phyloP scores from a whole-genome alignment of 208 protist species.

The Wallacemonas rigidus region DNA sequence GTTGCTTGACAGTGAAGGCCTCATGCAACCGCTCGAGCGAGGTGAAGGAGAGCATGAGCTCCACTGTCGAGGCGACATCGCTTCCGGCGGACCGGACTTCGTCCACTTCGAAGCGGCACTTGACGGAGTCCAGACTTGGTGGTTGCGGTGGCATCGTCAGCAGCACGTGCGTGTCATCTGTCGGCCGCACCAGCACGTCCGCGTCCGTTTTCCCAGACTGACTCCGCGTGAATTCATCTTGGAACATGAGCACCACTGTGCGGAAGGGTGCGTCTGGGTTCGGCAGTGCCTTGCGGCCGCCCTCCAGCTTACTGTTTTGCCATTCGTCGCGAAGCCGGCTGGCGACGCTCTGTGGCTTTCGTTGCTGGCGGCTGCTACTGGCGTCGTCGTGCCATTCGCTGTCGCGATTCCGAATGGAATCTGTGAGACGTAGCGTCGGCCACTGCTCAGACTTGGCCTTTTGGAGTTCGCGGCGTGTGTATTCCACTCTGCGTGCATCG shows the following conservation, averaged over 20 bases:
- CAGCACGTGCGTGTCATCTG: constrained; percentile 8
- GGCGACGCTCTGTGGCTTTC: constrained; percentile 4
- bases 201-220: not conserved
- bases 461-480: constrained; percentile 5
- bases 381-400: not conserved
- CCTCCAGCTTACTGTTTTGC: constrained; percentile 9
- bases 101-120: constrained; percentile 28
- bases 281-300: not conserved
- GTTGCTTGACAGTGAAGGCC: constrained; percentile 28
- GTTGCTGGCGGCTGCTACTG: not conserved
- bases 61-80: constrained; percentile 1
- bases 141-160: constrained; percentile 12
- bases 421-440: constrained; percentile 10
- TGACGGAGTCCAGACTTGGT: not conserved
- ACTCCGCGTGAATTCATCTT: not conserved
- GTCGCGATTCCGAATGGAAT: constrained; percentile 7
- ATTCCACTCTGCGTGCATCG: constrained; percentile 8
- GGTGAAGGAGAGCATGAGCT: constrained; percentile 15
- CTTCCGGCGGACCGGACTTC: constrained; percentile 18
- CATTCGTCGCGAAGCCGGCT: constrained; percentile 12
- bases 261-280: constrained; percentile 11
- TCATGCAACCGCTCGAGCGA: constrained; percentile 19
- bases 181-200: not conserved
- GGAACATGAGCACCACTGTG: constrained; percentile 16
- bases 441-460: constrained; percentile 10